Evolutionary conservation across 371 early-diverging fungal species (phyloP).

Genomic region (Coemansia sp.): DNA sequence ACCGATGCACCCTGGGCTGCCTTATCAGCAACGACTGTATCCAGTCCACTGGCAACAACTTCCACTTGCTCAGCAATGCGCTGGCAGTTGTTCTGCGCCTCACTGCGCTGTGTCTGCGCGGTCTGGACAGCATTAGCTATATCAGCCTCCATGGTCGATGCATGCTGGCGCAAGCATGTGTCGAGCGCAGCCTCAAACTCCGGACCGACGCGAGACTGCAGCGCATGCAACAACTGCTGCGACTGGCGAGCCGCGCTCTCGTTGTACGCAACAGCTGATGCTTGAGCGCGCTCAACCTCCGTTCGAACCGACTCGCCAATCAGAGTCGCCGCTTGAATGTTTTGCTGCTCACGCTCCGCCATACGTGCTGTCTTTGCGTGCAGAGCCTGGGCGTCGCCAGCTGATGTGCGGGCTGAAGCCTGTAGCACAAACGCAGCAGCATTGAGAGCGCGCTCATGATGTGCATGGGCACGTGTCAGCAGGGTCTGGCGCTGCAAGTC

Average conservation of each 20-base stretch:
- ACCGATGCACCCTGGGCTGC: background rate
- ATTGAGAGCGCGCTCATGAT: constrained; percentile 19
- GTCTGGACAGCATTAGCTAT: background rate
- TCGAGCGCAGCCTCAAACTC: constrained; percentile 16
- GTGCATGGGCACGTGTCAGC: constrained; percentile 22
- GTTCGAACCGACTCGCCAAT: constrained; percentile 5
- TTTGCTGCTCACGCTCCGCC: constrained; percentile 19
- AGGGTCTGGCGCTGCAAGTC: constrained; percentile 13
- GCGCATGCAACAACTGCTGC: background rate
- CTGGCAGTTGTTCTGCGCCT: background rate
- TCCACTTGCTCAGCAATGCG: background rate
- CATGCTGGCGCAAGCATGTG: background rate
- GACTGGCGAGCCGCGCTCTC: constrained; percentile 10
- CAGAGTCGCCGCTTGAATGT: constrained; percentile 8
- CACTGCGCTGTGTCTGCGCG: background rate
- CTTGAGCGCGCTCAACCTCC: constrained; percentile 3
- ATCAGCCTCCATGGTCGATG: background rate
- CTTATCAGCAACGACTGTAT: background rate
- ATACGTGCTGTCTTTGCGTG: constrained; percentile 16
- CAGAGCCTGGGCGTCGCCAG: constrained; percentile 6
- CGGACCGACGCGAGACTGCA: constrained; percentile 22
- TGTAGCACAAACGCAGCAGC: constrained; percentile 10
- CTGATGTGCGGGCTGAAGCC: constrained; percentile 4
- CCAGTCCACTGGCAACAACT: background rate
- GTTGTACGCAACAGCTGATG: background rate